A percentile compares a stretch with the other conserved stretches of the same genome.
These are phyloP conservation scores for Tricholoma sp. DNA, from an alignment of 768 basidiomycete species.

Conservation along the genomic window DNA sequence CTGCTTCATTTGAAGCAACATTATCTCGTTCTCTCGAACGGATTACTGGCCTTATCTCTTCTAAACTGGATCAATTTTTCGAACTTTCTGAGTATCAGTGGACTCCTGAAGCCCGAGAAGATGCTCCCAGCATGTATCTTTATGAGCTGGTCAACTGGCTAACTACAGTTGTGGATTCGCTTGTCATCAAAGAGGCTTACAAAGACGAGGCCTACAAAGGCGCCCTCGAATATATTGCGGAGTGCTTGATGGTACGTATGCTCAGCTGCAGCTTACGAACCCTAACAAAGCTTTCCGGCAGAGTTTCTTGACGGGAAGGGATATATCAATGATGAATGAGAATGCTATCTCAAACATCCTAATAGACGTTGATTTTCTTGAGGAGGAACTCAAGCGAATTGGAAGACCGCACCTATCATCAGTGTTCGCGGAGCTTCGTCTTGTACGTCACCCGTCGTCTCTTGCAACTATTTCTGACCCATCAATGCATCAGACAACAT, in stretches of 20 bases:
- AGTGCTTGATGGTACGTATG: constrained; percentile 75
- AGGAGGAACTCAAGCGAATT: constrained; percentile 76
- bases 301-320: constrained; percentile 76
- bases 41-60: constrained; percentile 77
- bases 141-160: constrained; percentile 96
- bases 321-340: constrained; percentile 79
- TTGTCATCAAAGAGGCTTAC: constrained; percentile 75
- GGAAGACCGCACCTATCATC: constrained; percentile 65
- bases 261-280: background rate
- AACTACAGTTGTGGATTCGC: constrained; percentile 91
- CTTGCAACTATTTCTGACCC: constrained; percentile 8
- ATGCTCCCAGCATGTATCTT: constrained; percentile 87
- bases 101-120: constrained; percentile 68
- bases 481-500: constrained; percentile 45
- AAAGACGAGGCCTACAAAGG: constrained; percentile 88
- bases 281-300: constrained; percentile 20
- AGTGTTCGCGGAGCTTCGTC: constrained; percentile 75
- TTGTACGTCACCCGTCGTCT: constrained; percentile 41
- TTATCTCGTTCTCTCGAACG: constrained; percentile 66
- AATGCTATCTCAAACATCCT: constrained; percentile 83
- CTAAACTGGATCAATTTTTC: constrained; percentile 94
- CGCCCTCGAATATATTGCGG: constrained; percentile 84
- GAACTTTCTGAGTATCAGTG: constrained; percentile 94
- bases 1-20: constrained; percentile 62
- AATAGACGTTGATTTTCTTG: constrained; percentile 84